Conservation (phyloP, 2,329 filamentous ascomycete genomes). For the Colletotrichum shisoi region DNA sequence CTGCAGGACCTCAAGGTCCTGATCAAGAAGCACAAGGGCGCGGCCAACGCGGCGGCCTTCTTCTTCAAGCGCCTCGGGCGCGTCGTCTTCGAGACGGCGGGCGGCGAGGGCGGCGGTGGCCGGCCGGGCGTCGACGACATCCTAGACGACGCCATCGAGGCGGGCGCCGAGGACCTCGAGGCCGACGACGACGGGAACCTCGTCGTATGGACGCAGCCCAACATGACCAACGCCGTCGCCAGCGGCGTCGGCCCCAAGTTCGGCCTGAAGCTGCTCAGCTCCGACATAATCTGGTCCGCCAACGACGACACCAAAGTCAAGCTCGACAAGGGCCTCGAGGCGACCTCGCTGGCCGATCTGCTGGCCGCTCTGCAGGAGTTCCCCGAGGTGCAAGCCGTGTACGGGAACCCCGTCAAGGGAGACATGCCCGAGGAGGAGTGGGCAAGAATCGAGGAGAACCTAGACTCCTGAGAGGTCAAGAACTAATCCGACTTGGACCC, state of each 20-base stretch:
- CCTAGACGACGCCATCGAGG: conserved; percentile 83
- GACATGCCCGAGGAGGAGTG: conserved; percentile 61
- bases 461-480: conserved; percentile 44
- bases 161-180: conserved; percentile 78
- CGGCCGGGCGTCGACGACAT: conserved; percentile 70
- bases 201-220: conserved; percentile 40
- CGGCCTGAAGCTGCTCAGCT: conserved; percentile 72
- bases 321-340: conserved; percentile 65
- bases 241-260: conserved; percentile 53
- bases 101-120: conserved; percentile 55
- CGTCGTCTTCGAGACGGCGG: conserved; percentile 70
- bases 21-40: conserved; percentile 76
- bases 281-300: conserved; percentile 84
- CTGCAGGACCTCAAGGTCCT: conserved; percentile 75
- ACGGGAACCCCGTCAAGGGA: conserved; percentile 71
- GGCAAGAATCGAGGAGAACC: conserved; percentile 60
- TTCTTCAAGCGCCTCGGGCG: conserved; percentile 84
- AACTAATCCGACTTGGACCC: not conserved
- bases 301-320: conserved; percentile 79
- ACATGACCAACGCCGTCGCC: conserved; percentile 37
- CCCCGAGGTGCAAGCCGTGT: conserved; percentile 78
- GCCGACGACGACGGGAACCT: conserved; percentile 38
- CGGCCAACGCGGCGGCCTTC: conserved; percentile 72
- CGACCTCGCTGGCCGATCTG: conserved; percentile 66
- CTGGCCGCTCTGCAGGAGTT: conserved; percentile 69